Conservation (phyloP, 2,329 filamentous ascomycete species). For the Aureobasidium sp. region DNA sequence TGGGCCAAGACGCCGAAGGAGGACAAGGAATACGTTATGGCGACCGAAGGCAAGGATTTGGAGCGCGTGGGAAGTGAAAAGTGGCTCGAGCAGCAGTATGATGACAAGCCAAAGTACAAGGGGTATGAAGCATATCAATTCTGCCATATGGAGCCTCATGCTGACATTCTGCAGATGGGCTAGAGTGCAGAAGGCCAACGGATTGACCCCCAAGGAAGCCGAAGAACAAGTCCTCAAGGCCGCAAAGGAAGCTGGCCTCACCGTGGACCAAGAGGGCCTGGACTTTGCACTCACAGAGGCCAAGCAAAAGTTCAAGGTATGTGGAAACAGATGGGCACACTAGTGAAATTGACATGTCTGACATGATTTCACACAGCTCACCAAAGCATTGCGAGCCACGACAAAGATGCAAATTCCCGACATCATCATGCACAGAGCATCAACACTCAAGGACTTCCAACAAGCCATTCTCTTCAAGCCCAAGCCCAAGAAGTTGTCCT, state of each 20-base stretch:
- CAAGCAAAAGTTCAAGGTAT: constrained; percentile 65
- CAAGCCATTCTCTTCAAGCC: constrained; percentile 30
- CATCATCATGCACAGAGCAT: constrained; percentile 46
- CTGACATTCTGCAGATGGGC: constrained; percentile 4
- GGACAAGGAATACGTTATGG: constrained; percentile 37
- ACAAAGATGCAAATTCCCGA: constrained; percentile 74
- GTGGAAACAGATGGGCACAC: background rate
- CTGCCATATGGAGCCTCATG: background rate
- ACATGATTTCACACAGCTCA: constrained; percentile 49
- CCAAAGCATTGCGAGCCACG: constrained; percentile 74
- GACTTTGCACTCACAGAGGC: constrained; percentile 50
- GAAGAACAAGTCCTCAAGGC: background rate
- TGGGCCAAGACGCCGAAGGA: constrained; percentile 11
- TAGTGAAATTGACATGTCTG: constrained; percentile 8
- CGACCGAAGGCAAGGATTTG: constrained; percentile 47
- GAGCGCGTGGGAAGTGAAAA: constrained; percentile 47
- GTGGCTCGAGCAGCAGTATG: constrained; percentile 32
- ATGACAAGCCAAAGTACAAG: constrained; percentile 31
- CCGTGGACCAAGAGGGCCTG: constrained; percentile 28
- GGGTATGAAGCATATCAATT: constrained; percentile 23
- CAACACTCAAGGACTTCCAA: constrained; percentile 34
- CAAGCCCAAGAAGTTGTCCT: constrained; percentile 51
- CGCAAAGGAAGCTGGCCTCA: background rate
- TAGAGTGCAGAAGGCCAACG: background rate
- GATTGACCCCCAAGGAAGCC: background rate